A percentile compares a stretch with the other conserved stretches of the same genome.
Conservation (phyloP, 768 basidiomycete species). For the Hysterangium stoloniferum region DNA sequence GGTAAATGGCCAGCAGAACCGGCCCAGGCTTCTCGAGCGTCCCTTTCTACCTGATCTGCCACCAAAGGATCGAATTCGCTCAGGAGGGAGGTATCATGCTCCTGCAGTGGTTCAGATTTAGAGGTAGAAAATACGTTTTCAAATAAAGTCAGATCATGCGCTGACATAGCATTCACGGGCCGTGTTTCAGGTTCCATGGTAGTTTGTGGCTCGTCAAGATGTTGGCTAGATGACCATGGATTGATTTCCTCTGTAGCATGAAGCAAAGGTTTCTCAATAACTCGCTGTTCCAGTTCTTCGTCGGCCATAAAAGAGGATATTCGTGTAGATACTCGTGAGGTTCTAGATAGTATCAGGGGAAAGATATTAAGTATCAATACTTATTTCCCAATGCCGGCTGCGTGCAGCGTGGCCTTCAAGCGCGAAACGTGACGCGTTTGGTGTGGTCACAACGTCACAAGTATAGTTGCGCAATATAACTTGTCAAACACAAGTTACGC, state of each 20-base stretch:
- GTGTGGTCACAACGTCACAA: too few relatives aligned
- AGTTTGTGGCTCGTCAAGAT: background rate
- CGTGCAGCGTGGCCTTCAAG: too few relatives aligned
- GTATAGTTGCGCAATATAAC: too few relatives aligned
- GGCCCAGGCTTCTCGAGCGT: slow-evolving; percentile 60
- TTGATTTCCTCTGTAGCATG: background rate
- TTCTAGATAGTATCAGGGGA: too few relatives aligned
- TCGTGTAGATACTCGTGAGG: too few relatives aligned
- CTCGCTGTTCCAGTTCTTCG: too few relatives aligned
- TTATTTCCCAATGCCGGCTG: too few relatives aligned
- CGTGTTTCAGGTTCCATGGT: background rate
- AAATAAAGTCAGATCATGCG: background rate
- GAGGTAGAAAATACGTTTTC: background rate
- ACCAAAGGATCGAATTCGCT: slow-evolving; percentile 64
- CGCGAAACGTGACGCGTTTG: too few relatives aligned
- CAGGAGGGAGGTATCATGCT: slow-evolving; percentile 31
- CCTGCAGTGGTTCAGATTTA: background rate
- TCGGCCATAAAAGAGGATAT: too few relatives aligned
- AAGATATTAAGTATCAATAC: too few relatives aligned
- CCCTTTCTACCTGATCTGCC: slow-evolving; percentile 42
- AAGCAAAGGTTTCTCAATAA: background rate
- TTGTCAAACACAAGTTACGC: too few relatives aligned
- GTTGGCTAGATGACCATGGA: slow-evolving; percentile 4
- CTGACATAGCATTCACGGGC: background rate
- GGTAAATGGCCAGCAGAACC: slow-evolving; percentile 51